These are phyloP conservation scores for Penicillium sp. DNA, from an alignment of 2,329 filamentous ascomycete species.

Conservation along the genomic window DNA sequence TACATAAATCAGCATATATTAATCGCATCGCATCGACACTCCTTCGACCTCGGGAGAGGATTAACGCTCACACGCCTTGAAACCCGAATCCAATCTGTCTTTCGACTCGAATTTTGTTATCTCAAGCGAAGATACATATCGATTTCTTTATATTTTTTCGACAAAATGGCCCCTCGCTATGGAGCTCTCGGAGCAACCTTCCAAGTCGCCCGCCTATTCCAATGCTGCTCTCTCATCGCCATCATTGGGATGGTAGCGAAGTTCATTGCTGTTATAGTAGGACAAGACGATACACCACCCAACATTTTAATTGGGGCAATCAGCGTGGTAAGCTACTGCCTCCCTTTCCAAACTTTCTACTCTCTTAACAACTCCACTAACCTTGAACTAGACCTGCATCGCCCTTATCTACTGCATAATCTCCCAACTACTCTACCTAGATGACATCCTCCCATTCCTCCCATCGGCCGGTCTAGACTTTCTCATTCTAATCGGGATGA, in stretches of 20 bases:
- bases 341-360: neutral
- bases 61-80: too few relatives aligned
- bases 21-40: neutral
- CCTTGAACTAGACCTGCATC: constrained; percentile 64
- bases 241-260: constrained; percentile 80
- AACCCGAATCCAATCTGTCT: too few relatives aligned
- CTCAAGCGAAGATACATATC: neutral
- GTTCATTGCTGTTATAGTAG: constrained; percentile 76
- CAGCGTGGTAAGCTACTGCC: constrained; percentile 66
- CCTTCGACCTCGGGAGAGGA: neutral
- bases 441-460: constrained; percentile 73
- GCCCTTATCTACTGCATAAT: constrained; percentile 77
- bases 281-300: constrained; percentile 64
- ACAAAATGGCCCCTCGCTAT: constrained; percentile 43
- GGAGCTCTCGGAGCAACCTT: constrained; percentile 79
- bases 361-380: neutral
- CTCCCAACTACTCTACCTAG: constrained; percentile 78
- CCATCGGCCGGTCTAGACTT: constrained; percentile 66
- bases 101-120: too few relatives aligned
- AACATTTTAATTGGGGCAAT: constrained; percentile 75
- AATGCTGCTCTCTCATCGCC: constrained; percentile 69
- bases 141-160: neutral
- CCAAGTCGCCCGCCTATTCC: constrained; percentile 68
- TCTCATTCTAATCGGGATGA: constrained; percentile 71
- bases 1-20: neutral